Base-by-base conservation (phyloP, 306 rosid species). In the Trichosanthes cucumerina region DNA sequence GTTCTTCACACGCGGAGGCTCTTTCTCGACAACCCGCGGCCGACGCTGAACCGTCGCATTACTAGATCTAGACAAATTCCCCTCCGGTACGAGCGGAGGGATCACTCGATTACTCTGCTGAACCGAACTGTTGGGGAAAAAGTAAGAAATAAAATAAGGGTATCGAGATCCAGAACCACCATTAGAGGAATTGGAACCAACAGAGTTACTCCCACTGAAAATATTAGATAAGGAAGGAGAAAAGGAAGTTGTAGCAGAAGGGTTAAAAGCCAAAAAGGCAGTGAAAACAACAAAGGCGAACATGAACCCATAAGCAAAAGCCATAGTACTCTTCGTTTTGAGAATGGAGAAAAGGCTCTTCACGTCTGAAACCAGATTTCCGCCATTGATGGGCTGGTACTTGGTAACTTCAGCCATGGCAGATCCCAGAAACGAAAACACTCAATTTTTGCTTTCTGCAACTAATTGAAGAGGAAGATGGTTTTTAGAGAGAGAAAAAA, bases 391-490 rank as follows among this genome's bases (percentile, higher is more conserved):
- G 53, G 91, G 89, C 18, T 28, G 76, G 76, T 87, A 84, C 88
- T 95, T 95, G 10, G 89, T 76, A 58, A 90, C 81, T 77, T 91
- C 96, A 11, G 97, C 93, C 99, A 92, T 92, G 87, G 84, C 47
- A 18, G 74, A 68, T 68, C 74, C 11, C 14, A 41, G 50, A 41
- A 4, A 54, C 43, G 2, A 2, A 53, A 53, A 18, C 77, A 54
- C 81, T 69, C 26, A 58, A 31, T 54, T 59, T 26, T 0, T 14
- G 6, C 31, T 16, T 38, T 76, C 6, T 11, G 18, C 5, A 31
- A 28, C 13, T 26, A n/a, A n/a, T n/a, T 44, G 80, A 50, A 21
- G 75, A 57, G 12, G 31, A 21, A 31, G 28, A 36, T 66, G 56
- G 11, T 44, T 4, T 72, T 24, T 76, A 15, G 76, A 39, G 57